Conservation (phyloP, 257 asterid species). For the Osmanthus fragrans region DNA sequence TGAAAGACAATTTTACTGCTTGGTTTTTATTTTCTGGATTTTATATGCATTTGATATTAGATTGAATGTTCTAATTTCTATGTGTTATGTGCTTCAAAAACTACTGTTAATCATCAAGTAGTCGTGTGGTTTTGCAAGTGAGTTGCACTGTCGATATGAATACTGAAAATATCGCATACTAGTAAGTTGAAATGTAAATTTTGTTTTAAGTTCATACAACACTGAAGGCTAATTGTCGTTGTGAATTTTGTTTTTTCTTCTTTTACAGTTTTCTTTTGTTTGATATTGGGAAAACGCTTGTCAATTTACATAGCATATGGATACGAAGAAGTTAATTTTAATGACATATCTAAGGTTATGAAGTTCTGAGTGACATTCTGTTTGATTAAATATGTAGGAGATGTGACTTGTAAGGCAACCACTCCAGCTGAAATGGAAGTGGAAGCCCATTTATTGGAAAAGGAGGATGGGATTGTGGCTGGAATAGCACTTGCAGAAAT, state of each 20-base stretch:
- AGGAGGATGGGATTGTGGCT: constrained; percentile 90
- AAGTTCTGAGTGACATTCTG: background rate
- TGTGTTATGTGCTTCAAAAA: background rate
- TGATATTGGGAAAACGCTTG: background rate
- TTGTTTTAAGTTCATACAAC: background rate
- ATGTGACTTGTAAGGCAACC: constrained; percentile 93
- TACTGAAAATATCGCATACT: background rate
- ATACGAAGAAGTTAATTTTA: background rate
- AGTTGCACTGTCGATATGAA: background rate
- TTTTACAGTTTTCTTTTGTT: background rate
- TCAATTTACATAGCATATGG: background rate
- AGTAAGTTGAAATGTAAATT: background rate
- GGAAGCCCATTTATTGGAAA: constrained; percentile 88
- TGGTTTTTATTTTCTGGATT: background rate
- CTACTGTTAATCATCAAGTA: background rate
- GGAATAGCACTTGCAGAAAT: constrained; percentile 93
- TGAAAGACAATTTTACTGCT: constrained; percentile 8
- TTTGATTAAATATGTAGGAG: constrained; percentile 51
- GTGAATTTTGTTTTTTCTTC: background rate
- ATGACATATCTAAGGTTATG: background rate
- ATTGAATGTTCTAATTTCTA: background rate
- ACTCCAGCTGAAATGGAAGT: constrained; percentile 84
- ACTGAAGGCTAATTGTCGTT: background rate
- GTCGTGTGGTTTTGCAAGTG: background rate
- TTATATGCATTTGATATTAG: background rate